These are phyloP conservation scores for Salvia splendens DNA, from an alignment of 257 asterid species.

Conservation along the genomic window DNA sequence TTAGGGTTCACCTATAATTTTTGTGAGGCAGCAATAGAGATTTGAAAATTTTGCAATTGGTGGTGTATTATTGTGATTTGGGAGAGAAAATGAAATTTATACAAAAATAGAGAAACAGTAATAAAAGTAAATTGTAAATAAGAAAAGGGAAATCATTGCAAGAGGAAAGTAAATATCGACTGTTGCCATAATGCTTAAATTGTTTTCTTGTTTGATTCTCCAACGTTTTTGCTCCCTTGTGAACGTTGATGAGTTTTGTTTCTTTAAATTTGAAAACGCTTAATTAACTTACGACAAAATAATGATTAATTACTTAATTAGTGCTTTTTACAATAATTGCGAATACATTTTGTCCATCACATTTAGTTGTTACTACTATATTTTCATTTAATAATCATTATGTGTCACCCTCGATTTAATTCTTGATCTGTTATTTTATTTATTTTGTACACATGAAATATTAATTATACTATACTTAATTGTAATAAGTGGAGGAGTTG, in stretches of 20 bases:
- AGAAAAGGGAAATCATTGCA: not conserved
- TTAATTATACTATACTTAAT: not conserved
- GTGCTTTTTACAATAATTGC: not conserved
- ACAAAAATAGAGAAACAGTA: no score
- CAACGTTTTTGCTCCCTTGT: slow-evolving; percentile 17
- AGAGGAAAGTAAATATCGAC: not conserved
- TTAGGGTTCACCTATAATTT: no score
- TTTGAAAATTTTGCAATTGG: no score
- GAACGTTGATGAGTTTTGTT: slow-evolving; percentile 27
- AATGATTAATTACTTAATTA: not conserved
- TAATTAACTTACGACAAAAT: not conserved
- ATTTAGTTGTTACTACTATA: no score
- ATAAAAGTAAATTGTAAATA: no score
- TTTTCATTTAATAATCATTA: no score
- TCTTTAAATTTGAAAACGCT: not conserved
- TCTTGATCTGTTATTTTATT: no score
- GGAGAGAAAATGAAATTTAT: no score
- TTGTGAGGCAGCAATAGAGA: no score
- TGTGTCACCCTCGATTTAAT: no score
- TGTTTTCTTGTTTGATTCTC: slow-evolving; percentile 29
- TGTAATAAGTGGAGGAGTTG: slow-evolving; percentile 12
- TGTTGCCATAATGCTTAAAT: not conserved
- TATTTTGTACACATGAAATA: no score
- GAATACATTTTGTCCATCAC: not conserved
- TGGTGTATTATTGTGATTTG: no score